Conservation (phyloP, 2,329 filamentous ascomycete genomes). For the Pezicula rhizophila region DNA sequence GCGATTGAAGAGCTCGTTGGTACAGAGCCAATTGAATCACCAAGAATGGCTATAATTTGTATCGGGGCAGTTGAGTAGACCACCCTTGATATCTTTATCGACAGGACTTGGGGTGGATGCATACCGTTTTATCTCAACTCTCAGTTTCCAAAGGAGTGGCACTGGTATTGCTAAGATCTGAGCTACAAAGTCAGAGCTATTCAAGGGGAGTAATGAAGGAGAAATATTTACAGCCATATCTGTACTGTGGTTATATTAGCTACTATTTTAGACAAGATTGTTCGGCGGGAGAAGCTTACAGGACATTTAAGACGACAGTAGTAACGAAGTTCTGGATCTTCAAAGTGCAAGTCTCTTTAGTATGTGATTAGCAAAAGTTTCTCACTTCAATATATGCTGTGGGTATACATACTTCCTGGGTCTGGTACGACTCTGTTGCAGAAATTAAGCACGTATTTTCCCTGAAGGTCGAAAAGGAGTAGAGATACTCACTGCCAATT, state of each 20-base stretch:
- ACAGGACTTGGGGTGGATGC: background rate
- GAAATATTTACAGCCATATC: slow-evolving; percentile 1
- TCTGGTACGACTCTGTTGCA: slow-evolving; percentile 7
- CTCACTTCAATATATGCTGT: background rate
- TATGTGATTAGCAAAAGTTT: background rate
- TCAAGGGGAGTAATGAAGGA: background rate
- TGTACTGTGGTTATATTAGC: slow-evolving; percentile 1
- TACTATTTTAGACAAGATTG: background rate
- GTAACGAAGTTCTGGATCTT: slow-evolving; percentile 11
- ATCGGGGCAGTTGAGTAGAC: too few species aligned
- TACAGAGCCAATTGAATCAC: too few species aligned
- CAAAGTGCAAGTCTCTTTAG: slow-evolving; percentile 7
- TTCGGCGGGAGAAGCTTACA: slow-evolving; percentile 2
- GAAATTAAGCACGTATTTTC: background rate
- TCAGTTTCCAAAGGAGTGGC: slow-evolving; percentile 9
- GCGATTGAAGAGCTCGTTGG: too few species aligned
- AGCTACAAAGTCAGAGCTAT: background rate
- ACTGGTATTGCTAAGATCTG: slow-evolving; percentile 8
- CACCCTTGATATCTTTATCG: background rate
- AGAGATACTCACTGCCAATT: slow-evolving; percentile 7
- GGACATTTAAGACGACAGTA: slow-evolving; percentile 10
- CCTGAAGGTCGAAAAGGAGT: background rate
- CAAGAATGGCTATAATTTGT: too few species aligned
- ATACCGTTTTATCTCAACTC: slow-evolving; percentile 1
- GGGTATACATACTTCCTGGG: slow-evolving; percentile 5